Evolutionary conservation across 495 filamentous ascomycete species (phyloP).

Genomic region (Penicillium canariense): DNA sequence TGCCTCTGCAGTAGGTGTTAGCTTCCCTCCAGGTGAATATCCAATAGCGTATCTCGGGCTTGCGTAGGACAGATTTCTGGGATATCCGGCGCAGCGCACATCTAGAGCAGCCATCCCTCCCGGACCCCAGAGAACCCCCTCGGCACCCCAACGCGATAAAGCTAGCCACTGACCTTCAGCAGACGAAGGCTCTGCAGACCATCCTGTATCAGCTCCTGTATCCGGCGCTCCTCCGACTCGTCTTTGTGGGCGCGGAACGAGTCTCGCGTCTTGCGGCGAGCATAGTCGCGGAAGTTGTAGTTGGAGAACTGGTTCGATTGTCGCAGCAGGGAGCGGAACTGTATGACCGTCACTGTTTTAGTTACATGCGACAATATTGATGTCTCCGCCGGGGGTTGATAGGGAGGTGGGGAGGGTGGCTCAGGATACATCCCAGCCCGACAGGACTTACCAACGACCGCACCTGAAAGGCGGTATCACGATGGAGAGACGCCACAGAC

Average conservation of each 20-base stretch:
- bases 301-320: constrained; percentile 82
- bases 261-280: constrained; percentile 81
- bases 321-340: constrained; percentile 93
- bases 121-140: neutral
- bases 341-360: neutral
- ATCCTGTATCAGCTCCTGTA: constrained; percentile 87
- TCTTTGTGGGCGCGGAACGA: constrained; percentile 77
- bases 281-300: constrained; percentile 98
- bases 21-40: neutral
- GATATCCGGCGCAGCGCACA: neutral
- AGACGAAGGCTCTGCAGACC: constrained; percentile 84
- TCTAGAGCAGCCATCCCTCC: neutral
- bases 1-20: constrained; percentile 65
- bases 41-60: neutral
- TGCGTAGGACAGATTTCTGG: neutral
- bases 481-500: constrained; percentile 54
- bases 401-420: neutral
- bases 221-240: constrained; percentile 65
- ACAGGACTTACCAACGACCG: constrained; percentile 62
- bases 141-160: neutral
- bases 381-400: neutral
- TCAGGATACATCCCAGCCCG: neutral
- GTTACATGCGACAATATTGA: neutral
- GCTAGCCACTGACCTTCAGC: constrained; percentile 71
- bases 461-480: constrained; percentile 66